These are phyloP conservation scores for Mucor sp. DNA, from an alignment of 371 early-diverging fungal genomes.

Conservation along the genomic window DNA sequence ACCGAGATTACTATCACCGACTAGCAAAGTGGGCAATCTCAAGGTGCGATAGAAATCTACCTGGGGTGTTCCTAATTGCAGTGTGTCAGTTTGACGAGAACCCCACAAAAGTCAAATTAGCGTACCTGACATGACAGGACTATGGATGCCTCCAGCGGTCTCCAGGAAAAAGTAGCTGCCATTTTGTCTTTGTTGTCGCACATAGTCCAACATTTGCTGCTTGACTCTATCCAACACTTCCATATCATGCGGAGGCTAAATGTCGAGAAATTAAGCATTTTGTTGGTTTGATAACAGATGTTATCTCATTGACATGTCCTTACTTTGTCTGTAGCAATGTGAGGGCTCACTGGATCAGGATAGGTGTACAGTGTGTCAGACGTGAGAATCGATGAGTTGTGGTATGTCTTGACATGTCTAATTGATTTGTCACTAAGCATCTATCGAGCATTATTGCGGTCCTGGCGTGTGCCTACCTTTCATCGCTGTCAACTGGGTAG, in stretches of 20 bases:
- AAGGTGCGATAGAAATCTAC: slow-evolving; percentile 74
- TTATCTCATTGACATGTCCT: slow-evolving; percentile 6
- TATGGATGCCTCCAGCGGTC: slow-evolving; percentile 78
- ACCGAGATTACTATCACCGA: slow-evolving; percentile 79
- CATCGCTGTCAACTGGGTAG: slow-evolving; percentile 79
- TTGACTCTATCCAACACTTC: slow-evolving; percentile 51
- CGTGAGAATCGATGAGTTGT: slow-evolving; percentile 34
- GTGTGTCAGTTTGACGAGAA: not conserved
- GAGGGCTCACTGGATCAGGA: slow-evolving; percentile 79
- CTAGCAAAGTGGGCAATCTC: slow-evolving; percentile 69
- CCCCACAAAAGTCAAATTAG: not conserved
- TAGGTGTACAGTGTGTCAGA: slow-evolving; percentile 67
- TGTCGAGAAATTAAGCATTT: not conserved
- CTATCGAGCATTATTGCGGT: not conserved
- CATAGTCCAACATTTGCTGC: slow-evolving; percentile 37
- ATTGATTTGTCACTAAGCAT: not conserved
- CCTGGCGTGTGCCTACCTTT: slow-evolving; percentile 44
- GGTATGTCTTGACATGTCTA: slow-evolving; percentile 65
- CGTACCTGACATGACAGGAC: slow-evolving; percentile 78
- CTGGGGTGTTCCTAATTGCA: slow-evolving; percentile 61
- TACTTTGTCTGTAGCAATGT: slow-evolving; percentile 65
- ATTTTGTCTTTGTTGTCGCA: slow-evolving; percentile 29
- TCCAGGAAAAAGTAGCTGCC: slow-evolving; percentile 63
- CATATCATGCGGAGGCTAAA: slow-evolving; percentile 51
- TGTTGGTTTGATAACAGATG: not conserved